Conservation (phyloP, 2,329 filamentous ascomycete genomes). For the Colletotrichum costaricense region DNA sequence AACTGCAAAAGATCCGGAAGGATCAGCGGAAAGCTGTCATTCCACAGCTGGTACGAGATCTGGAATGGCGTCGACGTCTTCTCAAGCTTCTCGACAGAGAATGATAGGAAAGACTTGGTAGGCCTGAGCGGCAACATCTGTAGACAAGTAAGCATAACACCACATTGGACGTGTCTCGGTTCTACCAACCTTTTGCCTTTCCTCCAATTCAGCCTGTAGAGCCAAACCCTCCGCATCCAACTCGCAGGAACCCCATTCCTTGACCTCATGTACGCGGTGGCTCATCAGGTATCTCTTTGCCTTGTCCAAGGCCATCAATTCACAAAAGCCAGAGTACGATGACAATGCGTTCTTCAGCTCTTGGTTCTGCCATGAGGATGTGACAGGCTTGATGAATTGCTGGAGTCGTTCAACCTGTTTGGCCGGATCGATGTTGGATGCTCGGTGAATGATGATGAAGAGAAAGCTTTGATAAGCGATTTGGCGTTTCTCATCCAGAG, state of each 20-base stretch:
- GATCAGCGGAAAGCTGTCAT: constrained; percentile 82
- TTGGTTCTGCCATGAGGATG: constrained; percentile 80
- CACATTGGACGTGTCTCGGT: not conserved
- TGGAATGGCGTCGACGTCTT: constrained; percentile 79
- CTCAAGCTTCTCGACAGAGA: constrained; percentile 89
- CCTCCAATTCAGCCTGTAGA: constrained; percentile 82
- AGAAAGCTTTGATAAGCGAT: constrained; percentile 91
- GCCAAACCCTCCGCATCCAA: constrained; percentile 84
- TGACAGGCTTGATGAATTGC: constrained; percentile 85
- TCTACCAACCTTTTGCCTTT: constrained; percentile 72
- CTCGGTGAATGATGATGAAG: constrained; percentile 93
- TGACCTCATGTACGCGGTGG: constrained; percentile 78
- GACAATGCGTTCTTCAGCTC: constrained; percentile 76
- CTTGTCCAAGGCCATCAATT: constrained; percentile 81
- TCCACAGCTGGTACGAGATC: constrained; percentile 85
- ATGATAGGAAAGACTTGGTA: constrained; percentile 92
- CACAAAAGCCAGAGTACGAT: constrained; percentile 83
- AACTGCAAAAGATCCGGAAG: constrained; percentile 89
- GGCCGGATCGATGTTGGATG: constrained; percentile 77
- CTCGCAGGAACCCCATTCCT: constrained; percentile 84
- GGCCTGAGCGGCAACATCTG: constrained; percentile 81
- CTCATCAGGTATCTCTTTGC: constrained; percentile 83
- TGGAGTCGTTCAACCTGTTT: constrained; percentile 78
- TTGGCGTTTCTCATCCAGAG: constrained; percentile 83
- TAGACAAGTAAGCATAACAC: constrained; percentile 3